phyloP scores from a whole-genome alignment of 805 yeast genomes.

The Ogataea thermomethanolica region DNA sequence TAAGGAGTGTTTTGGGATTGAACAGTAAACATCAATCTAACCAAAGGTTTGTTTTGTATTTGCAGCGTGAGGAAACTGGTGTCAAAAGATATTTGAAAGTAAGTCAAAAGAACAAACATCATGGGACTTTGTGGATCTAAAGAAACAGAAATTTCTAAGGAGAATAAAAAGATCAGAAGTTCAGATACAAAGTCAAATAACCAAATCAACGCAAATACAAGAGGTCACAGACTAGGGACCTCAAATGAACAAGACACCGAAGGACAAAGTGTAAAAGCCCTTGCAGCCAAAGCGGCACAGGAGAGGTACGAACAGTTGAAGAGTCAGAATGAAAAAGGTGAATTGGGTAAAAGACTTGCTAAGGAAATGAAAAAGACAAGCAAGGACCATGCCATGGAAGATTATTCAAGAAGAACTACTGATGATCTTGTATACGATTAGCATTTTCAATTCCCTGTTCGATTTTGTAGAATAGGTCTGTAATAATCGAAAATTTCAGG shows the following conservation, averaged over 20 bases:
- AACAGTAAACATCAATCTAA: not conserved
- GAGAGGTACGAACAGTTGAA: slow-evolving; percentile 18
- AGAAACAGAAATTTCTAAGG: slow-evolving; percentile 10
- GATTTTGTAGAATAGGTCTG: too few relatives aligned
- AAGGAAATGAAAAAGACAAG: slow-evolving; percentile 21
- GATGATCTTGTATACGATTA: slow-evolving; percentile 21
- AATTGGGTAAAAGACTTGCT: slow-evolving; percentile 27
- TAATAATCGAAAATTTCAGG: too few relatives aligned
- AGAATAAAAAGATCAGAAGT: not conserved
- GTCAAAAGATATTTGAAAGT: not conserved
- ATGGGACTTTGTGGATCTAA: slow-evolving; percentile 31
- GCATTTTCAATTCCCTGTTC: not conserved
- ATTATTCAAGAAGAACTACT: slow-evolving; percentile 18
- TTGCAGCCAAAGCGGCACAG: slow-evolving; percentile 32
- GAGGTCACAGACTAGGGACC: slow-evolving; percentile 4
- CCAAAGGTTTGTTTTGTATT: not conserved
- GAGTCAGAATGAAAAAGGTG: slow-evolving; percentile 22
- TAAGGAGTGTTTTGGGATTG: too few relatives aligned
- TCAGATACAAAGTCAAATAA: not conserved
- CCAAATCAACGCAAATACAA: not conserved
- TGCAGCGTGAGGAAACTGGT: not conserved
- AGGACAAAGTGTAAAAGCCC: slow-evolving; percentile 21
- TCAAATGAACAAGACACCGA: not conserved
- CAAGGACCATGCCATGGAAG: slow-evolving; percentile 26
- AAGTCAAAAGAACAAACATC: slow-evolving; percentile 4